These are phyloP conservation scores for Fusarium nygamai DNA, from an alignment of 2,329 filamentous ascomycete species.

Conservation along the genomic window DNA sequence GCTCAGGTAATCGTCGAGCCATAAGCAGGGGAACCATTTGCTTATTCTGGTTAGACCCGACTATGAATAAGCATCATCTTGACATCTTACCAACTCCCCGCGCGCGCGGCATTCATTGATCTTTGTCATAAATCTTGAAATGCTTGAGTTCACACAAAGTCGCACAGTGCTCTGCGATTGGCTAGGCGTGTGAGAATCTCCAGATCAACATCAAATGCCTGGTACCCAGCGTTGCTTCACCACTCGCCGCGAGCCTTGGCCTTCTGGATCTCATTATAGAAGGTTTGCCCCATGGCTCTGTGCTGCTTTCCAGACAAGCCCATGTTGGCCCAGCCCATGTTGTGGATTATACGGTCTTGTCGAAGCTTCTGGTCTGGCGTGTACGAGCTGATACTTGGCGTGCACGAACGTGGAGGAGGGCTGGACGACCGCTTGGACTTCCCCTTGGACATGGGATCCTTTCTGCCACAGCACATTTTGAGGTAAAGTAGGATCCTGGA, in stretches of 20 bases:
- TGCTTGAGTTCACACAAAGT: not conserved
- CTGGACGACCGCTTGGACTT: not conserved
- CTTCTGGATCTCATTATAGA: not conserved
- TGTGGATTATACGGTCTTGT: not conserved
- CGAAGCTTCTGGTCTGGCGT: not conserved
- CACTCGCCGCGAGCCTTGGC: not conserved
- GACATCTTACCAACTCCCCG: too few relatives aligned
- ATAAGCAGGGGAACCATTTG: not conserved
- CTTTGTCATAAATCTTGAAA: too few relatives aligned
- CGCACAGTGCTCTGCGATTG: not conserved
- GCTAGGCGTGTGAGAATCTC: too few relatives aligned
- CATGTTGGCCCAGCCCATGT: not conserved
- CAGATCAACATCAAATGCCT: rapidly evolving
- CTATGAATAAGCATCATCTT: not conserved
- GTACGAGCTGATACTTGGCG: not conserved
- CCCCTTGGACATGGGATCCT: not conserved
- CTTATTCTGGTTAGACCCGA: not conserved
- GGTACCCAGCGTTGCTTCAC: rapidly evolving
- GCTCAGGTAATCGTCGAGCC: not conserved
- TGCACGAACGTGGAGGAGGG: not conserved
- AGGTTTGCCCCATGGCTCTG: too few relatives aligned
- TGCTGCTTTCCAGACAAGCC: rapidly evolving
- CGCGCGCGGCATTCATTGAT: not conserved
- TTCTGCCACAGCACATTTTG: not conserved
- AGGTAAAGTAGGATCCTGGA: rapidly evolving